Conservation (phyloP, 2,329 filamentous ascomycete species). For the Proliferodiscus dingleyae region DNA sequence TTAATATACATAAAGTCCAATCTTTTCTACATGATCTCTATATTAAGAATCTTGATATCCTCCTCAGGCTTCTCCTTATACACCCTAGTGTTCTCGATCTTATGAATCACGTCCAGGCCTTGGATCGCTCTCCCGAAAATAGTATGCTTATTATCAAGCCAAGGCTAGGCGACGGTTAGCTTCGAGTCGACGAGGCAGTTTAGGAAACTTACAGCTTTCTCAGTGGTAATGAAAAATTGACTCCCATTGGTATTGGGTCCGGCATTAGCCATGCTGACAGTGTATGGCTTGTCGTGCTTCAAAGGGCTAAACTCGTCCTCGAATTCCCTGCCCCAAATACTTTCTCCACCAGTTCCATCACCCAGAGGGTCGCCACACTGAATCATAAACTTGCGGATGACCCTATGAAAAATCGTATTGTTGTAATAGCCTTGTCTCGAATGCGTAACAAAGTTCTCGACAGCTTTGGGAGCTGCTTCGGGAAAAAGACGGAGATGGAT, state of each 20-base stretch:
- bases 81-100: slow-evolving; percentile 86
- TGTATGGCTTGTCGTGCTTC: slow-evolving; percentile 94
- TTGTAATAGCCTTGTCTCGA: slow-evolving; percentile 92
- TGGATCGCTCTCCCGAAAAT: slow-evolving; percentile 89
- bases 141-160: slow-evolving; percentile 94
- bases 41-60: slow-evolving; percentile 95
- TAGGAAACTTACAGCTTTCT: slow-evolving; percentile 68
- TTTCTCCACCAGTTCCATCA: slow-evolving; percentile 85
- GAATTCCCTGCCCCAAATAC: slow-evolving; percentile 89
- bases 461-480: slow-evolving; percentile 84
- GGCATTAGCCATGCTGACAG: slow-evolving; percentile 95
- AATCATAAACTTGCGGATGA: slow-evolving; percentile 99
- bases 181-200: not conserved
- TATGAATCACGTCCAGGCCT: slow-evolving; percentile 90
- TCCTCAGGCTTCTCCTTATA: slow-evolving; percentile 91
- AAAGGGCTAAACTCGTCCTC: slow-evolving; percentile 89
- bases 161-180: slow-evolving; percentile 50
- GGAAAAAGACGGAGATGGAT: slow-evolving; percentile 92
- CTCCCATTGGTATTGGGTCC: slow-evolving; percentile 92
- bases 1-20: no score
- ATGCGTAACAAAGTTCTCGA: slow-evolving; percentile 97
- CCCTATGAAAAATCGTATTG: slow-evolving; percentile 92
- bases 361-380: slow-evolving; percentile 79
- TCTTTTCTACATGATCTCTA: slow-evolving; percentile 39
- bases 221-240: slow-evolving; percentile 98